Evolutionary conservation across 2,329 filamentous ascomycete genomes (phyloP).

Genomic region (Pseudogymnoascus sp.): DNA sequence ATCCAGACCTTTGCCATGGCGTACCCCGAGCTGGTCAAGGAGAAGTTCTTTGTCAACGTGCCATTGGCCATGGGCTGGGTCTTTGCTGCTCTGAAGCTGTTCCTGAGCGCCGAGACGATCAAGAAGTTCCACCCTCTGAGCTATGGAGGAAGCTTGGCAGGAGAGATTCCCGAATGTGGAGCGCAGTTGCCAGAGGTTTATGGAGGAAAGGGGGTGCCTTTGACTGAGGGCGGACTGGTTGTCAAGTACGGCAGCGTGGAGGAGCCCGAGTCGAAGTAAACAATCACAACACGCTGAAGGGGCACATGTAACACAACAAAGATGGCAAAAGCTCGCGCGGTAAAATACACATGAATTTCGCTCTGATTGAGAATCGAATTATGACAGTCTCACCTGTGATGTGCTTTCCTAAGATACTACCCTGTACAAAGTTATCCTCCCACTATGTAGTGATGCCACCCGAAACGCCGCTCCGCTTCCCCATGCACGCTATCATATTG

Average conservation of each 20-base stretch:
- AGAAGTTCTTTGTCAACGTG: slow-evolving; percentile 96
- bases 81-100: slow-evolving; percentile 66
- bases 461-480: slow-evolving; percentile 6
- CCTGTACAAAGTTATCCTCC: not conserved
- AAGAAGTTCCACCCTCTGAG: slow-evolving; percentile 74
- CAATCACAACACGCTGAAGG: not conserved
- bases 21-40: slow-evolving; percentile 80
- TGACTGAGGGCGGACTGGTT: slow-evolving; percentile 25
- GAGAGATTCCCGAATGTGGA: slow-evolving; percentile 51
- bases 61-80: slow-evolving; percentile 86
- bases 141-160: slow-evolving; percentile 62
- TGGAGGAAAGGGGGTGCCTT: slow-evolving; percentile 60
- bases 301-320: not conserved
- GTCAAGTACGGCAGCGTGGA: slow-evolving; percentile 23
- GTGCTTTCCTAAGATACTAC: not conserved
- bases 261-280: slow-evolving; percentile 15
- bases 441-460: slow-evolving; percentile 6
- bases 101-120: slow-evolving; percentile 64
- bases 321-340: not conserved
- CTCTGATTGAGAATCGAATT: not conserved
- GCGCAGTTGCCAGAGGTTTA: slow-evolving; percentile 66
- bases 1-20: slow-evolving; percentile 73
- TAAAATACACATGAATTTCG: not conserved
- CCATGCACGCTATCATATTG: slow-evolving; percentile 7
- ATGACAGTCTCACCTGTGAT: not conserved